phyloP scores from a whole-genome alignment of 768 basidiomycete species.

The Naganishia onofrii region DNA sequence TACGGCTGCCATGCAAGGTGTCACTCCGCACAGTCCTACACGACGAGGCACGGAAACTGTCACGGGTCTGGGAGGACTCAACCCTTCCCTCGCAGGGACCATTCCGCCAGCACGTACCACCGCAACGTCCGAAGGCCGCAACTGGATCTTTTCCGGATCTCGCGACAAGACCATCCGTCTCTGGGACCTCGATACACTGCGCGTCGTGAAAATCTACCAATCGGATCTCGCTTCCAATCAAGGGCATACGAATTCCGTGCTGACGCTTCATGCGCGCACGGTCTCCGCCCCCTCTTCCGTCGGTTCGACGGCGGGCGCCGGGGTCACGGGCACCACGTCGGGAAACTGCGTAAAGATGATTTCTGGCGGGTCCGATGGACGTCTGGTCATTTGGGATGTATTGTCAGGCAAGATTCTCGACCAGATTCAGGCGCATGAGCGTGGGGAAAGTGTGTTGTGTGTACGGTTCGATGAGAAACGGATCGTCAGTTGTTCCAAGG shows the following conservation, averaged over 20 bases:
- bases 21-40: slow-evolving; percentile 15
- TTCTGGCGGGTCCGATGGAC: slow-evolving; percentile 48
- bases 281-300: neutral
- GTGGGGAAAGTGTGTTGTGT: slow-evolving; percentile 42
- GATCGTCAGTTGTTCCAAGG: slow-evolving; percentile 50
- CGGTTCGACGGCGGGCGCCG: slow-evolving; percentile 7
- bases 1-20: neutral
- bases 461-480: slow-evolving; percentile 44
- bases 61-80: slow-evolving; percentile 3
- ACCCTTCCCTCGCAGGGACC: neutral
- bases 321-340: neutral
- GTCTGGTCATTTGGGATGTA: slow-evolving; percentile 47
- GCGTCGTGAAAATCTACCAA: slow-evolving; percentile 47
- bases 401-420: slow-evolving; percentile 38
- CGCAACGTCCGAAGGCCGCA: slow-evolving; percentile 33
- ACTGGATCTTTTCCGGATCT: slow-evolving; percentile 50
- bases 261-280: slow-evolving; percentile 29
- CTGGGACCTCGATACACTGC: slow-evolving; percentile 38
- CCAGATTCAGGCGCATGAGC: slow-evolving; percentile 39
- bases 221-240: slow-evolving; percentile 20
- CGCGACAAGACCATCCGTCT: slow-evolving; percentile 46
- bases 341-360: slow-evolving; percentile 35
- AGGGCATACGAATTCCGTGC: slow-evolving; percentile 46
- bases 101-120: neutral
- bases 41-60: slow-evolving; percentile 8